Percentiles rank a stretch among this genome's conserved stretches.
Conservation (phyloP, 1,284 basidiomycete genomes). For the Trametes polyzona region DNA sequence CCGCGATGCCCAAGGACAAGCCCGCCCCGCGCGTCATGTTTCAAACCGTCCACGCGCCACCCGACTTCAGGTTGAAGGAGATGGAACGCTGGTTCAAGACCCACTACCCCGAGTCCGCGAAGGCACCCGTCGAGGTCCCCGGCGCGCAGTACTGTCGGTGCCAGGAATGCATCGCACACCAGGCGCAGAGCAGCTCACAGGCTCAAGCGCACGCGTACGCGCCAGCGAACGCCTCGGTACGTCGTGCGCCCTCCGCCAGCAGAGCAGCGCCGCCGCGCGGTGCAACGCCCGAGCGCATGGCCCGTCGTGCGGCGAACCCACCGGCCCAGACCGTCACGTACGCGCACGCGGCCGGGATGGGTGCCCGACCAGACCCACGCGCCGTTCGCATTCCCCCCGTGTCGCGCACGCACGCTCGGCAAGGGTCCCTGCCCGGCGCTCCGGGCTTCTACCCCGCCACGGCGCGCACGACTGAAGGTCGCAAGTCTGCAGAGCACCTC, state of each 20-base stretch:
- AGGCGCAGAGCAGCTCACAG: constrained; percentile 18
- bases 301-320: constrained; percentile 15
- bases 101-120: constrained; percentile 37
- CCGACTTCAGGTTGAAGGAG: constrained; percentile 74
- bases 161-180: constrained; percentile 22
- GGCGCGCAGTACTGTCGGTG: constrained; percentile 32
- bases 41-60: constrained; percentile 65
- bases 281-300: constrained; percentile 19
- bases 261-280: constrained; percentile 9
- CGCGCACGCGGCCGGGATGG: constrained; percentile 15
- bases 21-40: constrained; percentile 48
- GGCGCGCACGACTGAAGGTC: constrained; percentile 14
- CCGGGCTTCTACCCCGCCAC: constrained; percentile 15
- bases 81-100: constrained; percentile 73
- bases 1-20: constrained; percentile 41
- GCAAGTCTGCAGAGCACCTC: constrained; percentile 17
- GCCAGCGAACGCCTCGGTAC: constrained; percentile 16
- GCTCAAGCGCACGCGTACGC: constrained; percentile 17
- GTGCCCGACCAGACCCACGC: constrained; percentile 16
- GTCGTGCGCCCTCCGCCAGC: constrained; percentile 22
- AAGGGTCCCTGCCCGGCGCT: constrained; percentile 15
- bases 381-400: constrained; percentile 16
- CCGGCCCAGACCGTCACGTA: constrained; percentile 10
- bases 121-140: constrained; percentile 22
- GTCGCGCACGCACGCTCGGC: constrained; percentile 22